A percentile compares a stretch with the other conserved stretches of the same genome.
phyloP scores from a whole-genome alignment of 2,329 filamentous ascomycete species.

The Septoria petroselini region DNA sequence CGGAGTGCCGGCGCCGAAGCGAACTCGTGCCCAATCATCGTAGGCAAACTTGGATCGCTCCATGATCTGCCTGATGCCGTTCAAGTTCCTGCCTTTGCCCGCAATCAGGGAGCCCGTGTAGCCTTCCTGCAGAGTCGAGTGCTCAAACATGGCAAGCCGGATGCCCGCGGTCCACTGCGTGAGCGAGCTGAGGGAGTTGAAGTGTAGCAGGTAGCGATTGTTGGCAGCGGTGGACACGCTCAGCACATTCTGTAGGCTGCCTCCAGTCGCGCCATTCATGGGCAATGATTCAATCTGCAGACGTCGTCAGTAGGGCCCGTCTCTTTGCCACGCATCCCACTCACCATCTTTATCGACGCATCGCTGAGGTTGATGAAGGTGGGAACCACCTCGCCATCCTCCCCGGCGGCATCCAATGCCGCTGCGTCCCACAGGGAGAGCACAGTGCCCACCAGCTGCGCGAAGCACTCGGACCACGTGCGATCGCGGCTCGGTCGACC shows the following conservation, averaged over 20 bases:
- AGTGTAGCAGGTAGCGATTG: slow-evolving; percentile 93
- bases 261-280: slow-evolving; percentile 71
- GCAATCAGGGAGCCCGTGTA: slow-evolving; percentile 96
- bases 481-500: slow-evolving; percentile 81
- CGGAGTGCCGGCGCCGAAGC: slow-evolving; percentile 91
- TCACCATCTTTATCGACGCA: slow-evolving; percentile 95
- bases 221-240: slow-evolving; percentile 93
- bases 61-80: slow-evolving; percentile 88
- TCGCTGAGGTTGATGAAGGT: slow-evolving; percentile 97
- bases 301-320: slow-evolving; percentile 10
- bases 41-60: slow-evolving; percentile 72
- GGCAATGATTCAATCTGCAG: slow-evolving; percentile 66
- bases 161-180: slow-evolving; percentile 96
- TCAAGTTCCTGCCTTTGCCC: slow-evolving; percentile 83
- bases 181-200: slow-evolving; percentile 89
- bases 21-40: slow-evolving; percentile 91
- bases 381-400: slow-evolving; percentile 78
- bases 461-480: slow-evolving; percentile 95
- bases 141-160: slow-evolving; percentile 88
- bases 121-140: slow-evolving; percentile 87
- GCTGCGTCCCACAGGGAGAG: slow-evolving; percentile 93
- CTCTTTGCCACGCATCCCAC: neutral
- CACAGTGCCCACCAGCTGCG: slow-evolving; percentile 91
- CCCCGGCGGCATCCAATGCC: slow-evolving; percentile 81
- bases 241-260: slow-evolving; percentile 87